Base-by-base conservation (phyloP, 2,329 filamentous ascomycete genomes). In the Cladophialophora immunda region DNA sequence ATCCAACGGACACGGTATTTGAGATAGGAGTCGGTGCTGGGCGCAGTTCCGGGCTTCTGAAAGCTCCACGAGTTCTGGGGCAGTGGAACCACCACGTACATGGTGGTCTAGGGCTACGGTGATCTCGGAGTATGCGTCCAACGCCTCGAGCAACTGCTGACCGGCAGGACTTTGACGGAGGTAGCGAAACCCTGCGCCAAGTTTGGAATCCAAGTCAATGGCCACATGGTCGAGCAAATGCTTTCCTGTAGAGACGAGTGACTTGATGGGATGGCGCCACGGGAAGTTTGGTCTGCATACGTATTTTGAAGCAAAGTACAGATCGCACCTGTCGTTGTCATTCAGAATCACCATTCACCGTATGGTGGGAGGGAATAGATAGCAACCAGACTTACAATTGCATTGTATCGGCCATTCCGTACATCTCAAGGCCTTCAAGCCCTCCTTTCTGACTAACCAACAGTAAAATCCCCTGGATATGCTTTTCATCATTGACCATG, bases 401-500 rank as follows among this genome's bases (percentile, higher is more conserved):
- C 41, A 71, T 41, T n/a, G 64, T 71, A 47, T 71, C 69, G 9
- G 69, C 67, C 57, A 71, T 50, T 15, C 66, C 67, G 52, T 66
- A 71, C 34, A 67, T 25, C 22, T 67, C 30, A 8, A 71, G 22
- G 9, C 41, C 58, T 11, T 66, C 64, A 15, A 71, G 58, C 1
- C 69, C 69, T 15, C 69, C 67, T 34, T 62, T 68, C 29, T 66
- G 58, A 47, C 50, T 30, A n/a, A 71, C 54, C 58, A 71, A 27
- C 6, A 61, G 61, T 54, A 67, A 50, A n/a, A 71, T 64, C 9
- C 54, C 64, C 19, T 52, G 57, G 9, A 69, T 52, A 47, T 71
- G 69, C 41, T 64, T 55, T 50, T 70, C 68, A 32, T 67, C 67
- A 25, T 69, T 58, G 38, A 62, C 17, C 66, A 71, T 65, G n/a